A percentile compares a stretch with the other conserved stretches of the same genome.
phyloP scores from a whole-genome alignment of 345 rosid genomes.

The Eucalyptus regnans region DNA sequence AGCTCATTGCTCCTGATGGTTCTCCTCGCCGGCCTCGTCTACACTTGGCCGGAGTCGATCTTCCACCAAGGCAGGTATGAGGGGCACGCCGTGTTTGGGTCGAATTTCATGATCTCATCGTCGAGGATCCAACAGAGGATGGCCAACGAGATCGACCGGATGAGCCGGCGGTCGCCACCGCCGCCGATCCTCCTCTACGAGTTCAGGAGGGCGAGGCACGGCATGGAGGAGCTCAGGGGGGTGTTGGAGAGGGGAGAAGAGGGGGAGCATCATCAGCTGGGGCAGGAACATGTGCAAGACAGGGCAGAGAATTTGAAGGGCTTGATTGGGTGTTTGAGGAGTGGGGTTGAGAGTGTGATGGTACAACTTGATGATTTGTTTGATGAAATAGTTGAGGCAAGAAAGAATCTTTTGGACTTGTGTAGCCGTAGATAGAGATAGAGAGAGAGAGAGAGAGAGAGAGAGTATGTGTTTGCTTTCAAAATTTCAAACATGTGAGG shows the following conservation, averaged over 20 bases:
- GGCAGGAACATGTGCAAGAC: slow-evolving; percentile 16
- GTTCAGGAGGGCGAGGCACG: slow-evolving; percentile 36
- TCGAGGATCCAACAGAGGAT: slow-evolving; percentile 51
- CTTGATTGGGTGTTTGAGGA: slow-evolving; percentile 49
- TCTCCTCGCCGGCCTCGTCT: slow-evolving; percentile 49
- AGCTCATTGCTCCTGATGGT: slow-evolving; percentile 53
- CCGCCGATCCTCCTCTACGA: slow-evolving; percentile 47
- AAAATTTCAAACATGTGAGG: neutral
- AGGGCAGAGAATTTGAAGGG: slow-evolving; percentile 40
- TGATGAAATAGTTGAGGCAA: slow-evolving; percentile 85
- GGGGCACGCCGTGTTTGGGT: slow-evolving; percentile 15
- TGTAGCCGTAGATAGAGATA: slow-evolving; percentile 51
- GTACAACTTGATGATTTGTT: slow-evolving; percentile 82
- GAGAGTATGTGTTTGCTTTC: neutral
- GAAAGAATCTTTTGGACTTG: slow-evolving; percentile 69
- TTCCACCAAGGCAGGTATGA: slow-evolving; percentile 4
- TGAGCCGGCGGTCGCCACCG: slow-evolving; percentile 19
- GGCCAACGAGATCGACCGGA: slow-evolving; percentile 35
- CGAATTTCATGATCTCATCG: slow-evolving; percentile 41
- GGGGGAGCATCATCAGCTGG: slow-evolving; percentile 8
- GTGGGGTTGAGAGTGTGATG: slow-evolving; percentile 55
- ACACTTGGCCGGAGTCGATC: slow-evolving; percentile 24
- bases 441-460: slow-evolving; percentile 1
- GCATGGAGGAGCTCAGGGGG: slow-evolving; percentile 57
- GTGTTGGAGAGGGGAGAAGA: slow-evolving; percentile 35